phyloP scores from a whole-genome alignment of 2,329 filamentous ascomycete genomes.

The Colletotrichum lentis region DNA sequence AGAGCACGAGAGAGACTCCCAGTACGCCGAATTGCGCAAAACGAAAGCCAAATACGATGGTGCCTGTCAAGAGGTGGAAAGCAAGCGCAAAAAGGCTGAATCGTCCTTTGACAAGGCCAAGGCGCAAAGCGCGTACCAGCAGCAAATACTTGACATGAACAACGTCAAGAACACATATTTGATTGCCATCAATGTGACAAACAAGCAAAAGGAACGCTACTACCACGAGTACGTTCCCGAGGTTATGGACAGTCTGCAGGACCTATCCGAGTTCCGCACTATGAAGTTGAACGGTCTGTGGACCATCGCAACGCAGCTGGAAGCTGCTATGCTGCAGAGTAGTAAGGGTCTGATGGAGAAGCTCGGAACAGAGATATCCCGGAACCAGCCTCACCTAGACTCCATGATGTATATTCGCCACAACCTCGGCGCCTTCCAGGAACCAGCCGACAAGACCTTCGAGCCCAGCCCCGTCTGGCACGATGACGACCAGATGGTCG shows the following conservation, averaged over 20 bases:
- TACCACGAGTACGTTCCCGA: slow-evolving; percentile 97
- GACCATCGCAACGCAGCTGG: slow-evolving; percentile 80
- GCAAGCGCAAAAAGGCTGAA: slow-evolving; percentile 92
- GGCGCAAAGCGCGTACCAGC: slow-evolving; percentile 88
- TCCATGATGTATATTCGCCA: slow-evolving; percentile 98
- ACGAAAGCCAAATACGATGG: slow-evolving; percentile 92
- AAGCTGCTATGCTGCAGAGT: slow-evolving; percentile 78
- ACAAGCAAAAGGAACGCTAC: slow-evolving; percentile 97
- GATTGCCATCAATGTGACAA: slow-evolving; percentile 94
- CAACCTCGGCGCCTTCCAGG: slow-evolving; percentile 83
- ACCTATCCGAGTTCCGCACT: slow-evolving; percentile 89
- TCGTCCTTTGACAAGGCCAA: slow-evolving; percentile 94
- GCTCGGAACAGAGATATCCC: slow-evolving; percentile 80
- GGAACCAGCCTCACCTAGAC: slow-evolving; percentile 88
- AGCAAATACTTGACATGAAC: slow-evolving; percentile 93
- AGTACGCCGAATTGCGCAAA: slow-evolving; percentile 87
- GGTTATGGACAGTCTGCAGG: slow-evolving; percentile 90
- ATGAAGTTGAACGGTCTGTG: slow-evolving; percentile 85
- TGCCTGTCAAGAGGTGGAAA: slow-evolving; percentile 93
- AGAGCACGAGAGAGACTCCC: slow-evolving; percentile 85
- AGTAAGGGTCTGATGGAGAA: slow-evolving; percentile 77
- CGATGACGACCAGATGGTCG: slow-evolving; percentile 86
- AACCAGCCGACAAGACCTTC: slow-evolving; percentile 84
- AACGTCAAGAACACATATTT: slow-evolving; percentile 99
- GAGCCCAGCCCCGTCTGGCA: slow-evolving; percentile 98